Percentiles rank a stretch among this genome's conserved stretches.
Conservation (phyloP, 164 flowering plant species). For the Cinnamomum chago region DNA sequence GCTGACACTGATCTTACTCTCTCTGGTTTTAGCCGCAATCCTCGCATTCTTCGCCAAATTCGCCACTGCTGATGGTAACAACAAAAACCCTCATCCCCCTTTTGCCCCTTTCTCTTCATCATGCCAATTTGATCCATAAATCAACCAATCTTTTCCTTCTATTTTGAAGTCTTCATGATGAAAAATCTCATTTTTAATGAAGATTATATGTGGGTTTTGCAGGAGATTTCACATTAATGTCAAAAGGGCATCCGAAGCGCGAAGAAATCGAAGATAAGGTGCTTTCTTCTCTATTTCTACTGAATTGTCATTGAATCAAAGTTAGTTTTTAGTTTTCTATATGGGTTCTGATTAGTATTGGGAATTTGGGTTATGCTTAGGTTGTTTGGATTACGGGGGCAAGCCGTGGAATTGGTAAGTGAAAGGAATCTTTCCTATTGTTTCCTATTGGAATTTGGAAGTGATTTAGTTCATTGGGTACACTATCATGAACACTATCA, state of each 20-base stretch:
- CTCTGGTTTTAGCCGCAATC: conserved; percentile 16
- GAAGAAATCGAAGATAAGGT: conserved; percentile 85
- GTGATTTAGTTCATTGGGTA: too few species aligned
- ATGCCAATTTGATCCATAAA: background rate
- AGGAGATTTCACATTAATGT: conserved; percentile 78
- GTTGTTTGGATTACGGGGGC: conserved; percentile 97
- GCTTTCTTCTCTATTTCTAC: background rate
- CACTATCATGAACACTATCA: background rate
- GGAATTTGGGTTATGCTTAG: conserved; percentile 26
- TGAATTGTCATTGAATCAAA: background rate
- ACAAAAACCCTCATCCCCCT: background rate
- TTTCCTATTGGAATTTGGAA: background rate
- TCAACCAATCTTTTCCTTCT: background rate
- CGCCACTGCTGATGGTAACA: conserved; percentile 61
- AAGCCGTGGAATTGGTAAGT: conserved; percentile 87
- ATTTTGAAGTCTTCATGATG: background rate
- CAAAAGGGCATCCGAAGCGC: conserved; percentile 52
- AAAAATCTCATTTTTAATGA: background rate
- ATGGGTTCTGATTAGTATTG: background rate
- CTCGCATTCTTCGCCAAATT: conserved; percentile 33
- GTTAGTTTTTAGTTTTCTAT: background rate
- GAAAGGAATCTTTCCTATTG: background rate
- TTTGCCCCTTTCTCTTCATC: conserved; percentile 1
- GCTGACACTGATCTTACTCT: conserved; percentile 9
- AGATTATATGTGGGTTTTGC: background rate